Base-by-base conservation (phyloP, 805 yeast genomes). In the Zygosaccharomyces lentus region DNA sequence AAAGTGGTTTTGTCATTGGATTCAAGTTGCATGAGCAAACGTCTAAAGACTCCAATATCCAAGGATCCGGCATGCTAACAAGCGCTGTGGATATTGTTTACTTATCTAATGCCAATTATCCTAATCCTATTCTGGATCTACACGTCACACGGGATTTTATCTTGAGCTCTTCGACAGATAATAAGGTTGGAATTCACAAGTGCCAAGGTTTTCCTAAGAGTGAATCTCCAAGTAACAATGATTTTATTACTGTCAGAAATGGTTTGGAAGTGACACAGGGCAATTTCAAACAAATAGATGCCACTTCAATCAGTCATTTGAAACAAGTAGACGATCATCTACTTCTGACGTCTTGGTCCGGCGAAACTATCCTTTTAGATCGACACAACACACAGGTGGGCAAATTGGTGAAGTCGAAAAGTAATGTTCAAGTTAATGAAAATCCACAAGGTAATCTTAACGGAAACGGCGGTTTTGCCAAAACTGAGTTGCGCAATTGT, bases 1-100 rank as follows among this genome's bases (percentile, higher is more conserved):
- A 64, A 43, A 52, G 61, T 49, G 68, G 68, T 10, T 48, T 55
- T 25, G 49, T 62, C 2, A 45, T 63, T n/a, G 67, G 66, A 3
- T 51, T 64, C 25, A 43, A 44, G 36, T 6, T 56, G 9, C 31
- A 29, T 16, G 43, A 49, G 9, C 10, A 13, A 6, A 15, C 21
- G n/a, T n/a, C 32, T 29, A 16, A 29, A n/a, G 15, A 13, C 16
- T 13, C 15, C 7, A 16, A 29, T n/a, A 13, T 3, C 15, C 15
- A 29, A 29, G 32, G n/a, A 26, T 12, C 29, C 21, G 21, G 21
- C 5, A 19, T 26, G 29, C 7, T 26, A 26, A 26, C n/a, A 9
- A 26, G n/a, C 27, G 15, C 41, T 3, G 37, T 52, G n/a, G 54
- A 55, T 26, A 31, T 62, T 13, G 55, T 53, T 2, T 55, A 61